These are phyloP conservation scores for Phytophthora melonis DNA, from an alignment of 352 stramenopile genomes.

Conservation along the genomic window DNA sequence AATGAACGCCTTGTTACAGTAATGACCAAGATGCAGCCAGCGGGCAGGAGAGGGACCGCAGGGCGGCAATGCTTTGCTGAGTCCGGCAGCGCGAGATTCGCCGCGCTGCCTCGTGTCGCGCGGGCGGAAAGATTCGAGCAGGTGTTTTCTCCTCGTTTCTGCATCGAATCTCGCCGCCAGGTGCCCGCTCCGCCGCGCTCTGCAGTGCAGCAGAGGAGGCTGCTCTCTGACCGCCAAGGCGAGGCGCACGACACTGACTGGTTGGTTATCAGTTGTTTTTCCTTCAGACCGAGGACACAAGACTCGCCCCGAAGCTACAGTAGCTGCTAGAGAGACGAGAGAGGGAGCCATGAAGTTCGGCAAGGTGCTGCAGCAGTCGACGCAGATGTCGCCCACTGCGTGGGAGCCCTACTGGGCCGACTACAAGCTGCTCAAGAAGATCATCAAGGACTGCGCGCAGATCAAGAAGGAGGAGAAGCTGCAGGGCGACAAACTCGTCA, in stretches of 20 bases:
- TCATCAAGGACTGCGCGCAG: conserved; percentile 92
- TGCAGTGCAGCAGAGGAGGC: conserved; percentile 1
- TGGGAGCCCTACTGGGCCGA: conserved; percentile 88
- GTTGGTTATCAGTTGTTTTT: conserved; percentile 44
- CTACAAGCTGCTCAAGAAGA: conserved; percentile 92
- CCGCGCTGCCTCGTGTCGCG: not conserved
- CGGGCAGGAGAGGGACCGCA: not conserved
- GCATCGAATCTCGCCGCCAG: conserved; percentile 46
- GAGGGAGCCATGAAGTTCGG: conserved; percentile 81
- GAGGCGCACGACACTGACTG: conserved; percentile 27
- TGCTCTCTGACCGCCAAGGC: not conserved
- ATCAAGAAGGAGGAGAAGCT: conserved; percentile 90
- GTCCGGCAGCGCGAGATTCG: conserved; percentile 25
- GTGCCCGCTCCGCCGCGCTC: conserved; percentile 29
- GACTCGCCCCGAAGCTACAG: not conserved
- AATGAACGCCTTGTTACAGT: conserved; percentile 3
- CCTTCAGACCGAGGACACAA: not conserved
- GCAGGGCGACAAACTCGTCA: conserved; percentile 73
- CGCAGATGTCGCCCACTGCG: conserved; percentile 78
- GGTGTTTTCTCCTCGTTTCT: conserved; percentile 41
- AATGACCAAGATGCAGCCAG: not conserved
- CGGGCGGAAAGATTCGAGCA: conserved; percentile 41
- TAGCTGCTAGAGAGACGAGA: not conserved
- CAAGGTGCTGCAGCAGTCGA: conserved; percentile 89
- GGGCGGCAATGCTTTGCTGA: not conserved